Conservation (phyloP, 257 asterid species). For the Nicotiana obtusifolia region DNA sequence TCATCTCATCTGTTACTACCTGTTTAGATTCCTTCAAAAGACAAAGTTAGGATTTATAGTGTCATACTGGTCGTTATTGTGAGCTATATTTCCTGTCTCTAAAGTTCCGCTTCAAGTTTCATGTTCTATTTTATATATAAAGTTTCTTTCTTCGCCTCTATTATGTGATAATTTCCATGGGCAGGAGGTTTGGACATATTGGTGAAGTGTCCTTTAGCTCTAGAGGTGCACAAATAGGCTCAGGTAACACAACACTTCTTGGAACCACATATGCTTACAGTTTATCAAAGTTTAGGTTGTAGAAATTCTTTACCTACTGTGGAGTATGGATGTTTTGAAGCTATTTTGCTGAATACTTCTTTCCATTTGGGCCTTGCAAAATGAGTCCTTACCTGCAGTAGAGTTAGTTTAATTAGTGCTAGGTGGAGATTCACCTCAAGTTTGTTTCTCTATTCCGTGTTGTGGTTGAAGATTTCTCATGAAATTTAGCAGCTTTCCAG, state of each 20-base stretch:
- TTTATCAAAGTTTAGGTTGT: neutral
- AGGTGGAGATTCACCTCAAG: neutral
- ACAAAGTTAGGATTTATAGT: neutral
- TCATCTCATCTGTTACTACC: neutral
- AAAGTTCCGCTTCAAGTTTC: neutral
- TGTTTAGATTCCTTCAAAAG: neutral
- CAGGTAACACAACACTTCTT: neutral
- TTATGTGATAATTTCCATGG: neutral
- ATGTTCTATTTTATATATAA: neutral
- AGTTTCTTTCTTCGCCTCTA: neutral
- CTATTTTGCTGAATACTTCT: conserved; percentile 75
- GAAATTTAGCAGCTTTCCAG: neutral
- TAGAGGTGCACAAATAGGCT: neutral
- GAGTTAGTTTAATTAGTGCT: neutral
- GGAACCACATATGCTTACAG: neutral
- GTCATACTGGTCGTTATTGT: neutral
- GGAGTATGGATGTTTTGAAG: conserved; percentile 70
- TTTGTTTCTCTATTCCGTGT: neutral
- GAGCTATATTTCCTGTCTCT: neutral
- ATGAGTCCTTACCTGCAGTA: conserved; percentile 63
- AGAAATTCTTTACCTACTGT: conserved; percentile 55
- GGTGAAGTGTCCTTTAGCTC: neutral
- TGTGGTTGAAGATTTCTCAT: neutral
- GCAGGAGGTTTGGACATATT: neutral
- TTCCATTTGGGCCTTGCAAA: conserved; percentile 54